Conservation (phyloP, 306 rosid genomes). For the Quercus gilva region DNA sequence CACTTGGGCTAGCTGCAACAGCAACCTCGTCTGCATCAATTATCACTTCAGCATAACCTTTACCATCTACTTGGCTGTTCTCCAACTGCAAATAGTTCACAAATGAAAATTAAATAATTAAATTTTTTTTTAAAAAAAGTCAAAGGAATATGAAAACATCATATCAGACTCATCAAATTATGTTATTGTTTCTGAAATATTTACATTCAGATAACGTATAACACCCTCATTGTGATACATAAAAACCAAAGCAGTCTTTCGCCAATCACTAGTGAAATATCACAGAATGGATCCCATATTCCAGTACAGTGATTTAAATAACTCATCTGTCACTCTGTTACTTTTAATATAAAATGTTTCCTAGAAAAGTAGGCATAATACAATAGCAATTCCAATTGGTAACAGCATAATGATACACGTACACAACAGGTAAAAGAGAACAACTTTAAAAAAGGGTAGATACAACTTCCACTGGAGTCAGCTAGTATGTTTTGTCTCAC, state of each 20-base stretch:
- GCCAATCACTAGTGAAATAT: neutral
- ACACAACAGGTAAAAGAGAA: neutral
- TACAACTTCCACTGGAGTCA: neutral
- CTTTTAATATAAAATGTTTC: neutral
- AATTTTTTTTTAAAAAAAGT: neutral
- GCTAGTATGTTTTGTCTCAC: neutral
- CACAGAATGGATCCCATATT: neutral
- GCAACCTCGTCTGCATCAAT: conserved; percentile 68
- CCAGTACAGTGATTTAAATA: neutral
- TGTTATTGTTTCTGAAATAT: too few species aligned
- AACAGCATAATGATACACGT: neutral
- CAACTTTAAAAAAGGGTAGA: neutral
- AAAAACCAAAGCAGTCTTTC: neutral
- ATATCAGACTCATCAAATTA: too few species aligned
- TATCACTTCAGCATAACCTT: conserved; percentile 68
- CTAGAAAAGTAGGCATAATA: neutral
- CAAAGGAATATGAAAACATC: neutral
- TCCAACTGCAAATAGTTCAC: conserved; percentile 61
- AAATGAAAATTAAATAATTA: neutral
- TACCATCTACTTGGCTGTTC: conserved; percentile 45
- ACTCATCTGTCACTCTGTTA: neutral
- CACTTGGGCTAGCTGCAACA: conserved; percentile 70
- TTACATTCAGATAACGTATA: neutral
- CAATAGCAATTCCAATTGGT: too few species aligned
- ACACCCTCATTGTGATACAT: conserved; percentile 1